These are phyloP conservation scores for Pythium aphanidermatum DNA, from an alignment of 352 stramenopile genomes.

Conservation along the genomic window DNA sequence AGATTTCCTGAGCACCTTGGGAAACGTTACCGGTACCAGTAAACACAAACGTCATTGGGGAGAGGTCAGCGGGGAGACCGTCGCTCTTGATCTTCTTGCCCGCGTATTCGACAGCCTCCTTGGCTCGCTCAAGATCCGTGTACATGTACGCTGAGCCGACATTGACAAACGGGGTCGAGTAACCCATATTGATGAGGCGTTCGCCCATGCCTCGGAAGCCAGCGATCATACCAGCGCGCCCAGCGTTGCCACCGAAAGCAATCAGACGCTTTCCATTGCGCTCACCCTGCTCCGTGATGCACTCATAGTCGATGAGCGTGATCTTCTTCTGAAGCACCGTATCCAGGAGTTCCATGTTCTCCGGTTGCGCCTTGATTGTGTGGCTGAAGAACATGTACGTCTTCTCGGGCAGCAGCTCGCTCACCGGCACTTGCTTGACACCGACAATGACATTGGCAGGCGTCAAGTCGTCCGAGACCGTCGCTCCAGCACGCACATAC, in stretches of 20 bases:
- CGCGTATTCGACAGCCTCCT: constrained; percentile 73
- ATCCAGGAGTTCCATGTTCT: constrained; percentile 95
- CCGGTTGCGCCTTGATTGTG: constrained; percentile 95
- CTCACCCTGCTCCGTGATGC: constrained; percentile 86
- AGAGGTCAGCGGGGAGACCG: constrained; percentile 69
- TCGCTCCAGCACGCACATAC: constrained; percentile 87
- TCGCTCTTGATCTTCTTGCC: constrained; percentile 78
- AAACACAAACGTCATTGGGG: constrained; percentile 89
- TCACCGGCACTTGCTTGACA: constrained; percentile 91
- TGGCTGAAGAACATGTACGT: constrained; percentile 97
- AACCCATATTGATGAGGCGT: constrained; percentile 89
- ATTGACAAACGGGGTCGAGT: constrained; percentile 94
- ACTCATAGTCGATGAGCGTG: constrained; percentile 96
- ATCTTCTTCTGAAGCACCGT: constrained; percentile 89
- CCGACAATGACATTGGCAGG: constrained; percentile 90
- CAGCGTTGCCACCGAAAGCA: constrained; percentile 93
- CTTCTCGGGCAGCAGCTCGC: constrained; percentile 84
- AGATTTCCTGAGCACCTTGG: constrained; percentile 93
- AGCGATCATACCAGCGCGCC: constrained; percentile 92
- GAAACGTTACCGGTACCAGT: constrained; percentile 94
- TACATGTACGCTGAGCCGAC: constrained; percentile 94
- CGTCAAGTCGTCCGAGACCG: constrained; percentile 85
- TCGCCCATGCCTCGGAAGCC: constrained; percentile 91
- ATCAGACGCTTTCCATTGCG: constrained; percentile 83
- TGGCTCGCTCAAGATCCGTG: constrained; percentile 83